These are phyloP conservation scores for Exophiala aquamarina DNA, from an alignment of 2,329 filamentous ascomycete species.

Conservation along the genomic window DNA sequence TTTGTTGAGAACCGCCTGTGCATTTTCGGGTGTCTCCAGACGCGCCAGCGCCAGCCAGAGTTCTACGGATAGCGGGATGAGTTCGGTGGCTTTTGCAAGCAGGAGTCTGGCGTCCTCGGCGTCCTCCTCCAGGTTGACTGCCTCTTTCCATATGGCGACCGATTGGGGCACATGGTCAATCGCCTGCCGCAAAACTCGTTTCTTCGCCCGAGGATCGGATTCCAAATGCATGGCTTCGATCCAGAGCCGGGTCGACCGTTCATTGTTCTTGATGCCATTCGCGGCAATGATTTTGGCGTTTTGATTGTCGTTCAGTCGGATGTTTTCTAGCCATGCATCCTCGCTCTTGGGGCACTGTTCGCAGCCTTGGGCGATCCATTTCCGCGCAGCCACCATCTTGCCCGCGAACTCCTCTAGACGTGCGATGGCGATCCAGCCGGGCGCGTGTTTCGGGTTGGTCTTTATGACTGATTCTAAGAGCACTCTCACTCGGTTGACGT, in stretches of 20 bases:
- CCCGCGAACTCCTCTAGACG: constrained; percentile 90
- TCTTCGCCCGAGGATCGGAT: constrained; percentile 77
- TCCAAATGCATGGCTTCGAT: constrained; percentile 94
- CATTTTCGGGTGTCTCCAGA: constrained; percentile 84
- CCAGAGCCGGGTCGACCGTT: constrained; percentile 85
- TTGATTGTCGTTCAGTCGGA: constrained; percentile 83
- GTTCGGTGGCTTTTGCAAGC: constrained; percentile 90
- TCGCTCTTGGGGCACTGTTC: constrained; percentile 90
- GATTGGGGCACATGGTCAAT: constrained; percentile 92
- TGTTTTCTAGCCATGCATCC: constrained; percentile 95
- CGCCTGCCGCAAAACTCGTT: constrained; percentile 87
- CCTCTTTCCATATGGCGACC: constrained; percentile 95
- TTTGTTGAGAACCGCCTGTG: constrained; percentile 91
- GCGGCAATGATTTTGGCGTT: constrained; percentile 96
- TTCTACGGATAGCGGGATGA: constrained; percentile 90
- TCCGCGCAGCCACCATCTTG: constrained; percentile 84
- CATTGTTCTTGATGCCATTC: constrained; percentile 88
- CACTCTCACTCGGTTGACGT: constrained; percentile 89
- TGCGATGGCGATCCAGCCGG: constrained; percentile 93
- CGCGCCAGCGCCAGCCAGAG: constrained; percentile 92
- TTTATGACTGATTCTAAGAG: constrained; percentile 96
- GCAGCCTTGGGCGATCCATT: constrained; percentile 83
- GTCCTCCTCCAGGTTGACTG: constrained; percentile 92
- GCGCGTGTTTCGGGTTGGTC: constrained; percentile 91
- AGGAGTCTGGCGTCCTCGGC: constrained; percentile 82